Evolutionary conservation across 2,329 filamentous ascomycete species (phyloP).

Genomic region (Paramyrothecium sp.): DNA sequence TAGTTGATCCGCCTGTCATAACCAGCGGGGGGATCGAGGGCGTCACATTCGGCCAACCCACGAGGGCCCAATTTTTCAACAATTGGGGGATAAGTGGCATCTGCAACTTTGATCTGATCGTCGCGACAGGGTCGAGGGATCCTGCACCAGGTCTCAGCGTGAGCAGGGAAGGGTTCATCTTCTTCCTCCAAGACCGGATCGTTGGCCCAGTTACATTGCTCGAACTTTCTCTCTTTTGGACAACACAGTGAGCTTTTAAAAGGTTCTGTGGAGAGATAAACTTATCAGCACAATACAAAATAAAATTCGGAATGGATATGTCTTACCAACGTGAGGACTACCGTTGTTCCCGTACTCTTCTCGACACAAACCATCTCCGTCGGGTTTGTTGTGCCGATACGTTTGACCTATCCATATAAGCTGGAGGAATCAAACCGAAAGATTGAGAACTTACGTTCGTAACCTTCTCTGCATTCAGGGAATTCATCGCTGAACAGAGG

Average conservation of each 20-base stretch:
- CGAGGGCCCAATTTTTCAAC: not conserved
- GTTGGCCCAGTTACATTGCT: slow-evolving; percentile 10
- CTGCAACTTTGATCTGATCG: slow-evolving; percentile 6
- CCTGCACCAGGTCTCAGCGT: not conserved
- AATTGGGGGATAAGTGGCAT: slow-evolving; percentile 4
- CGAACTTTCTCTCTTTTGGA: slow-evolving; percentile 5
- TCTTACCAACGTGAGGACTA: not conserved
- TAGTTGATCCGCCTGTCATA: not conserved
- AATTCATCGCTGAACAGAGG: not conserved
- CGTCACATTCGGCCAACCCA: not conserved
- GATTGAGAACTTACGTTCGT: too few relatives aligned
- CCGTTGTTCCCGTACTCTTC: not conserved
- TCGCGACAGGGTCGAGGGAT: slow-evolving; percentile 2
- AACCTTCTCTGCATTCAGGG: not conserved
- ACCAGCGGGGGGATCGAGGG: not conserved
- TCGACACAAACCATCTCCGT: not conserved
- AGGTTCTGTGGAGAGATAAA: slow-evolving; percentile 3
- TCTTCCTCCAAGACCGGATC: not conserved
- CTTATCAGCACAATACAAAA: not conserved
- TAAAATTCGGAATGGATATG: too few relatives aligned
- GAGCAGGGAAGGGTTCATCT: not conserved
- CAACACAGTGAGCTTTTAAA: slow-evolving; percentile 13
- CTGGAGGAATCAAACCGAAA: too few relatives aligned
- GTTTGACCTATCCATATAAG: too few relatives aligned
- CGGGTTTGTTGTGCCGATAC: not conserved